These are phyloP conservation scores for Coemansia sp. DNA, from an alignment of 192 early-diverging fungal genomes.

Conservation along the genomic window DNA sequence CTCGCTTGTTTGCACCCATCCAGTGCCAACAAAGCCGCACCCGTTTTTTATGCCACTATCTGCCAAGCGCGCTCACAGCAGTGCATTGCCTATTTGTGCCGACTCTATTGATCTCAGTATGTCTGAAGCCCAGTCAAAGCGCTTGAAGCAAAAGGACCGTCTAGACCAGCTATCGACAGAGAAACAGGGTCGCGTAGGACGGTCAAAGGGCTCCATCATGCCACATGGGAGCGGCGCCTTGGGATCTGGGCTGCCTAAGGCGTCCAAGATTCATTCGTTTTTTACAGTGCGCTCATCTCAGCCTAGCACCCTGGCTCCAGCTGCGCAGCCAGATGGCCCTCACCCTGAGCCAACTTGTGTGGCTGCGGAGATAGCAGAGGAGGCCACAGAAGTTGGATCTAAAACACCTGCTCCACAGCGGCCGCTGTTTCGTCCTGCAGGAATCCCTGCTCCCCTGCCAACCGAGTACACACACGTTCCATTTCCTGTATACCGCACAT, in stretches of 20 bases:
- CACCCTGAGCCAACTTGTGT: background rate
- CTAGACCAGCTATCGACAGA: background rate
- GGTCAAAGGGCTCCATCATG: conserved; percentile 6
- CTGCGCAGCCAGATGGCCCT: background rate
- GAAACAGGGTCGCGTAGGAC: conserved; percentile 16
- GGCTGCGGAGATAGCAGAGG: background rate
- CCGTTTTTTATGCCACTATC: conserved; percentile 41
- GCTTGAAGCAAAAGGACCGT: conserved; percentile 23
- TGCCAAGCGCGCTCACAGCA: conserved; percentile 20
- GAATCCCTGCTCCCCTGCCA: conserved; percentile 36
- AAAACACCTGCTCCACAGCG: background rate
- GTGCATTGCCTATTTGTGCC: background rate
- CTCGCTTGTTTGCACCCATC: background rate
- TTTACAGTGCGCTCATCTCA: conserved; percentile 15
- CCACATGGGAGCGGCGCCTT: background rate
- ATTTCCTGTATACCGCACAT: conserved; percentile 6
- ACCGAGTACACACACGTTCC: conserved; percentile 28
- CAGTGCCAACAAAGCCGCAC: conserved; percentile 8
- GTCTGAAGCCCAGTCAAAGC: conserved; percentile 15
- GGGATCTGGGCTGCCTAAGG: background rate
- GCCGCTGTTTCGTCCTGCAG: conserved; percentile 11
- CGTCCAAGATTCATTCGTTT: conserved; percentile 42
- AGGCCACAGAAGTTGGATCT: background rate
- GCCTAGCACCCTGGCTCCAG: background rate
- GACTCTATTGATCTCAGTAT: background rate